Conservation (phyloP, 257 asterid genomes). For the Scutellaria galericulata region DNA sequence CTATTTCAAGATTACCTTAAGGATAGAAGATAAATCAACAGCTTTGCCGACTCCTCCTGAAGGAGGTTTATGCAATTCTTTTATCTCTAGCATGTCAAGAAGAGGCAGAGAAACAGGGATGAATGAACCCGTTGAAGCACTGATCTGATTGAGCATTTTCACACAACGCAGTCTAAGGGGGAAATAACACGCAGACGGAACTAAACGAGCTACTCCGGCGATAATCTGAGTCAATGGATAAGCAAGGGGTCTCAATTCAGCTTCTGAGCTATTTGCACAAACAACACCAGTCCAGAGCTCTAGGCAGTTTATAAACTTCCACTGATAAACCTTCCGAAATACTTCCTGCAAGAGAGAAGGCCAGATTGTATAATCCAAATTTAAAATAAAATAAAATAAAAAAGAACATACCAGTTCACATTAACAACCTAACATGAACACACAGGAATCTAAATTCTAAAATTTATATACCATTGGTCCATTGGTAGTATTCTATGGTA, state of each 20-base stretch:
- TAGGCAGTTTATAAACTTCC: constrained; percentile 90
- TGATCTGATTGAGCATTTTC: constrained; percentile 86
- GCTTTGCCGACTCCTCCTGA: constrained; percentile 96
- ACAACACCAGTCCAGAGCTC: constrained; percentile 98
- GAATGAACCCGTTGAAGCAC: constrained; percentile 75
- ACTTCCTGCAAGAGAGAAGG: constrained; percentile 55
- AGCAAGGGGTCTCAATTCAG: constrained; percentile 82
- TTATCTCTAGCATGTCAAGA: constrained; percentile 84
- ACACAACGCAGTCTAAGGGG: constrained; percentile 94
- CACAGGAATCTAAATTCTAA: too few species aligned
- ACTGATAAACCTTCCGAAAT: constrained; percentile 86
- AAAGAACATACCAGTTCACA: not conserved
- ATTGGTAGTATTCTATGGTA: not conserved
- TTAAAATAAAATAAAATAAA: not conserved
- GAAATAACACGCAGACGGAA: constrained; percentile 84
- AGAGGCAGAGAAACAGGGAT: constrained; percentile 86
- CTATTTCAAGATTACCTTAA: constrained; percentile 59
- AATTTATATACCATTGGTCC: too few species aligned
- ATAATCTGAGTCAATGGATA: constrained; percentile 92
- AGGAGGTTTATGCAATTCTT: constrained; percentile 86
- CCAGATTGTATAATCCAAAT: constrained; percentile 5
- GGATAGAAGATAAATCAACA: constrained; percentile 64
- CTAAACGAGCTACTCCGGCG: constrained; percentile 86
- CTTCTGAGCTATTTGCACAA: constrained; percentile 74
- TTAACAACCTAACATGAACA: not conserved